Base-by-base conservation (phyloP, 192 early-diverging fungal genomes). In the Podila horticola region DNA sequence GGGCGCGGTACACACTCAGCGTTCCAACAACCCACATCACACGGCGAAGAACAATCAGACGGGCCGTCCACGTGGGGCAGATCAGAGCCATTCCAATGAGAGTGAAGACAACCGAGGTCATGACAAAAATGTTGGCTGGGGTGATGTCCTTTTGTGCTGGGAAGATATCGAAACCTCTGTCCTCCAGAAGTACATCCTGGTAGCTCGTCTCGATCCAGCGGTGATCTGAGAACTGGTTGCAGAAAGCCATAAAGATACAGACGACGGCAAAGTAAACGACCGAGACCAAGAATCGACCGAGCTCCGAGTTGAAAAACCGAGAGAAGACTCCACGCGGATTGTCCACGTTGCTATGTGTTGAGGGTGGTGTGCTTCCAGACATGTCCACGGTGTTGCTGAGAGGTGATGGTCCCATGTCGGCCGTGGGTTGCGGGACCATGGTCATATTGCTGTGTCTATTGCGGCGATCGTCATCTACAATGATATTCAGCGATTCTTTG, bases 201-300 rank as follows among this genome's bases (percentile, higher is more conserved):
- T 84, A 74, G 1, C 30, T 58, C 1, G 76, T 81, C 10, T 45
- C 49, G 41, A 72, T 70, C 70, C 76, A 84, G 11, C 83, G 83
- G 64, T 75, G 67, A 36, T 84, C 83, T 30, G 83, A 84, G 61
- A 71, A 84, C 45, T 84, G 83, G 50, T 81, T 84, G 30, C 72
- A 74, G 34, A 84, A 84, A 22, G 83, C 71, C 72, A 79, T 72
- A n/a, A 12, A 26, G 29, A 84, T 65, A 31, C 76, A 79, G 26
- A 75, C 33, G 4, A 84, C 70, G 9, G 71, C 65, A 57, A 84
- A 75, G 55, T 45, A 68, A 58, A 84, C 7, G 8, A 71, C 22
- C 3, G 73, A 52, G 24, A 20, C 24, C 45, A 75, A 10, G 1
- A 66, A 36, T 33, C 83, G 83, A 5, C 66, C 66, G 30, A 81